Evolutionary conservation across 768 basidiomycete genomes (phyloP).

Genomic region (Russula sp.): DNA sequence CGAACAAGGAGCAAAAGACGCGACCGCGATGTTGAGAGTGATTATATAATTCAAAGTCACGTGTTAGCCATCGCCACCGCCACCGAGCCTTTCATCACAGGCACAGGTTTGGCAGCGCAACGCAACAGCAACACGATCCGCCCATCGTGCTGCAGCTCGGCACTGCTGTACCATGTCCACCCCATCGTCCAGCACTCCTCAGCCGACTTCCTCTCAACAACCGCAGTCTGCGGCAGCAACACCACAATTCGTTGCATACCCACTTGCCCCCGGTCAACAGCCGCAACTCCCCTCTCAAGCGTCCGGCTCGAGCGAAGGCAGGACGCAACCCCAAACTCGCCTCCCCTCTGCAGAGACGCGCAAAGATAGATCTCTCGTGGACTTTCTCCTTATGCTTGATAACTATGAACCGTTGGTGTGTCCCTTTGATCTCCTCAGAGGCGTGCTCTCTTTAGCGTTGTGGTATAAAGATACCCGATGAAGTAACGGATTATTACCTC

Average conservation of each 20-base stretch:
- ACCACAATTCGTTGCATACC: constrained; percentile 20
- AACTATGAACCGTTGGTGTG: constrained; percentile 91
- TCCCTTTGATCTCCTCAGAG: constrained; percentile 7
- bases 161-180: constrained; percentile 15
- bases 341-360: constrained; percentile 74
- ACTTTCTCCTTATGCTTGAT: constrained; percentile 93
- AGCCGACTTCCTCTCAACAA: constrained; percentile 15
- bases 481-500: constrained; percentile 96
- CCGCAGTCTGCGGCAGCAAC: constrained; percentile 18
- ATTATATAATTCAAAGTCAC: constrained; percentile 6
- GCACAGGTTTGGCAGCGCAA: not conserved
- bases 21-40: not conserved
- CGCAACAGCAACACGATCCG: not conserved
- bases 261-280: constrained; percentile 21
- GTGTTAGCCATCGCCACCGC: not conserved
- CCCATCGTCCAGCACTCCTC: constrained; percentile 17
- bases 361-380: constrained; percentile 85
- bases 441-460: not conserved
- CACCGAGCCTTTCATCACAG: too few species aligned
- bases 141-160: not conserved
- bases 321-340: constrained; percentile 42
- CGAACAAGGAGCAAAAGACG: too few species aligned
- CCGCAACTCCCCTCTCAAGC: constrained; percentile 21
- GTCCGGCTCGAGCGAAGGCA: constrained; percentile 10
- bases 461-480: constrained; percentile 76